A percentile compares a stretch with the other conserved stretches of the same genome.
Conservation (phyloP, 805 yeast species). For the Metschnikowia lunata region DNA sequence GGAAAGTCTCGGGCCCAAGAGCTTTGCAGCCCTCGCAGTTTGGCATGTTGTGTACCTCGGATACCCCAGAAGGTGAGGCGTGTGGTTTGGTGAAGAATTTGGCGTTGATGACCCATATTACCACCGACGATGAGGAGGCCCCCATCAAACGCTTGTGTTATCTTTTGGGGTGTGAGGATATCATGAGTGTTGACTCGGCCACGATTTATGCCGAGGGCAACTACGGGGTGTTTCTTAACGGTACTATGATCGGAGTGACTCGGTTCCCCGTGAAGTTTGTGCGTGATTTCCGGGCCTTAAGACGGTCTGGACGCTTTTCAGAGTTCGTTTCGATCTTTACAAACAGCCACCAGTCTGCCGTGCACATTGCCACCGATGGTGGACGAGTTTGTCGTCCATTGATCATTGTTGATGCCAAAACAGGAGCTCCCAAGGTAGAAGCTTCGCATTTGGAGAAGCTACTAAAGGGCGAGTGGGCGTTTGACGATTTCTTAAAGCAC, state of each 20-base stretch:
- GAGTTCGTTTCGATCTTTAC: slow-evolving; percentile 89
- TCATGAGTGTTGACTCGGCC: slow-evolving; percentile 74
- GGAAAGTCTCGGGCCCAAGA: slow-evolving; percentile 98
- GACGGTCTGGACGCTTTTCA: slow-evolving; percentile 82
- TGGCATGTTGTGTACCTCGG: slow-evolving; percentile 98
- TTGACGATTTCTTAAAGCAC: slow-evolving; percentile 80
- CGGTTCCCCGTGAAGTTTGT: slow-evolving; percentile 85
- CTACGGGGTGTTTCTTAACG: slow-evolving; percentile 84
- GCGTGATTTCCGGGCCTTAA: slow-evolving; percentile 64
- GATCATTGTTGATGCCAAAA: slow-evolving; percentile 75
- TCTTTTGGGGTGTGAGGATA: slow-evolving; percentile 85
- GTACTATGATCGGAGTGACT: slow-evolving; percentile 90
- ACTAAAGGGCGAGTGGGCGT: slow-evolving; percentile 67
- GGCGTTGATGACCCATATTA: slow-evolving; percentile 97
- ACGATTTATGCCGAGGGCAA: slow-evolving; percentile 73
- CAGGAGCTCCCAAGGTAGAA: slow-evolving; percentile 53
- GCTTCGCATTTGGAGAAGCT: slow-evolving; percentile 65
- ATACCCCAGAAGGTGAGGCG: slow-evolving; percentile 99
- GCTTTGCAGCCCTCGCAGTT: slow-evolving; percentile 98
- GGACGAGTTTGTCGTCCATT: slow-evolving; percentile 97
- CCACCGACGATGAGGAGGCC: slow-evolving; percentile 94
- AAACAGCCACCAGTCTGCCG: slow-evolving; percentile 85
- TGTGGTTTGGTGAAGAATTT: slow-evolving; percentile 97
- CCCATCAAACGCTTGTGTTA: slow-evolving; percentile 78
- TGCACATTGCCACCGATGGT: slow-evolving; percentile 98